A percentile compares a stretch with the other conserved stretches of the same genome.
Evolutionary conservation across 164 flowering plant genomes (phyloP).

Genomic region (Vitis riparia): DNA sequence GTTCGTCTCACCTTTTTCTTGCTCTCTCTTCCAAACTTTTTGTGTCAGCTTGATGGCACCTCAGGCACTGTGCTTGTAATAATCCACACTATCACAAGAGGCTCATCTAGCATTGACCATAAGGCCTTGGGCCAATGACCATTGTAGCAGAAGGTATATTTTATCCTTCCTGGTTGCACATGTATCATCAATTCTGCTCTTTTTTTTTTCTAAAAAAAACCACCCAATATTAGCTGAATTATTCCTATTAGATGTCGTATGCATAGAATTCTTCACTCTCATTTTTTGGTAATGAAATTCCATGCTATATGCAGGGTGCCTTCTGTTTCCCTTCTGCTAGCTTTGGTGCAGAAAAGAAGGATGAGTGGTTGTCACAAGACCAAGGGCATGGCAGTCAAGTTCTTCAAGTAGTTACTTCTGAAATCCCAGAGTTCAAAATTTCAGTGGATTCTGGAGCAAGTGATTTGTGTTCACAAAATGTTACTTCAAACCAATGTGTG

Average conservation of each 20-base stretch:
- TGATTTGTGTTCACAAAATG: slow-evolving; percentile 2
- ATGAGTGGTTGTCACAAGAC: neutral
- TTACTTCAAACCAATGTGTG: neutral
- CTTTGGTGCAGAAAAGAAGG: neutral
- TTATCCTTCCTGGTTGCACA: too few relatives aligned
- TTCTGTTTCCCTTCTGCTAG: neutral
- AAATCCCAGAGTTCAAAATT: slow-evolving; percentile 4
- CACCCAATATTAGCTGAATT: too few relatives aligned
- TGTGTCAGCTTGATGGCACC: too few relatives aligned
- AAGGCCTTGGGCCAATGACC: too few relatives aligned
- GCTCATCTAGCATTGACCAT: too few relatives aligned
- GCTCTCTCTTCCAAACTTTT: too few relatives aligned
- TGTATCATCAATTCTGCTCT: too few relatives aligned
- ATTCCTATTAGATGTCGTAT: neutral
- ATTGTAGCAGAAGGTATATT: too few relatives aligned
- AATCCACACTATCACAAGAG: too few relatives aligned
- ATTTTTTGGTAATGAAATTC: neutral
- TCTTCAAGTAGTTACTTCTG: slow-evolving; percentile 10
- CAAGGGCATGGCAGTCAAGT: neutral
- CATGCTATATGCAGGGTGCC: neutral
- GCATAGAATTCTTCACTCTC: neutral
- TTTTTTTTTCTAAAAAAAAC: too few relatives aligned
- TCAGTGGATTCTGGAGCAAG: neutral
- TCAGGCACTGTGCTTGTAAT: too few relatives aligned
- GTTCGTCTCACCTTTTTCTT: too few relatives aligned